Evolutionary conservation across 1,139 yeast species (phyloP).

Genomic region (Saccharomyces pastorianus): DNA sequence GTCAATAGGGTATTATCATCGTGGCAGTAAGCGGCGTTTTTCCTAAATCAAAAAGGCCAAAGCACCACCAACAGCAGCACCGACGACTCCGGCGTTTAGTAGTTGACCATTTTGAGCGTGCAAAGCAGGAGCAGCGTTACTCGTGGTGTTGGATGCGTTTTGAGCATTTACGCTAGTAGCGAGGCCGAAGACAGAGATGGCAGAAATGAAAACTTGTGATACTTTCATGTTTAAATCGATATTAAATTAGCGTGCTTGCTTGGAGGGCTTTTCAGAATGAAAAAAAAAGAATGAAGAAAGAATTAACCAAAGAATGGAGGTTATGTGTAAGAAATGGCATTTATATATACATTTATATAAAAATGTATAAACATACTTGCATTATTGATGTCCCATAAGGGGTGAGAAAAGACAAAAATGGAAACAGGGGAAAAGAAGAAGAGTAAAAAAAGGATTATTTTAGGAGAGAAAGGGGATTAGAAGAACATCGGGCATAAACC

Average conservation of each 20-base stretch:
- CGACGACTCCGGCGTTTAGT: constrained; percentile 16
- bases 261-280: neutral
- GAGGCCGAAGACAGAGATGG: neutral
- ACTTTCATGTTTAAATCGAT: neutral
- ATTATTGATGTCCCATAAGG: neutral
- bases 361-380: neutral
- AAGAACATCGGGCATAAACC: neutral
- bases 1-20: neutral
- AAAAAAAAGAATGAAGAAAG: neutral
- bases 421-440: neutral
- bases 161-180: constrained; percentile 3
- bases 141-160: constrained; percentile 6
- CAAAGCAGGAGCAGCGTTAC: constrained; percentile 9
- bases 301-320: neutral
- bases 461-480: neutral
- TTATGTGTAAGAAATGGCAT: neutral
- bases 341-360: neutral
- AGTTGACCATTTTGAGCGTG: constrained; percentile 8
- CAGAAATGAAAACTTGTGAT: neutral
- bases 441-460: neutral
- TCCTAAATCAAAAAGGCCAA: constrained; percentile 22
- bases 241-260: neutral
- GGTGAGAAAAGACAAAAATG: neutral
- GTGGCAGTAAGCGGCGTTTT: neutral
- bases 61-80: constrained; percentile 27